Base-by-base conservation (phyloP, 257 asterid genomes). In the Dorcoceras hygrometricum region DNA sequence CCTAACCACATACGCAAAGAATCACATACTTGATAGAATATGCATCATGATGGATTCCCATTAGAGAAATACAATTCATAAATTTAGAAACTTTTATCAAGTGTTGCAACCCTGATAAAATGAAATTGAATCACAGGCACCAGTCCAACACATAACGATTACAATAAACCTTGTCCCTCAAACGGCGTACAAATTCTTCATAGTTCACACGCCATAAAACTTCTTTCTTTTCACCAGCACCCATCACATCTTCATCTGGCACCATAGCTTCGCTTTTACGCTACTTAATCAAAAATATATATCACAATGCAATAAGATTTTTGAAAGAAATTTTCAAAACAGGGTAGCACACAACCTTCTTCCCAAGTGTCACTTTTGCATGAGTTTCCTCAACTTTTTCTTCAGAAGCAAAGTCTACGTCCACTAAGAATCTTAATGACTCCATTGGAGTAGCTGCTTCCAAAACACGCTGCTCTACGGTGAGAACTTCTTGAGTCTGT, bases 161-260 rank as follows among this genome's bases (percentile, higher is more conserved):
- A 64, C 18, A 56, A 50, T 69, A 43, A 72, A 93, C 99, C 96
- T 90, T 88, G 70, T 81, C 78, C 75, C 91, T 79, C 69, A 87
- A 70, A 60, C 85, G 84, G 39, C 78, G 82, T 59, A 87, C 59
- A 82, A 90, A 75, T 81, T 94, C 99, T 72, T 90, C 96, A 70
- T 77, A 80, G 70, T 94, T 94, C 59, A 84, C 97, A 68, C 96
- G 95, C 99, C 97, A 94, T 74, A 94, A 86, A 57, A 85, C 84
- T 79, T 84, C 88, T 77, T 82, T 88, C 77, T 75, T 78, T 67
- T 62, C 73, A 62, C 72, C 67, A 32, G 73, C 55, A 64, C 60
- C 90, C 68, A 59, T 50, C 55, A 64, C 61, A 66, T 77, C 86
- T 72, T 80, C 86, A 71, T 83, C 84, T 10, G 73, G 74, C 67